phyloP scores from a whole-genome alignment of 768 basidiomycete genomes.

The Butyriboletus loyo region DNA sequence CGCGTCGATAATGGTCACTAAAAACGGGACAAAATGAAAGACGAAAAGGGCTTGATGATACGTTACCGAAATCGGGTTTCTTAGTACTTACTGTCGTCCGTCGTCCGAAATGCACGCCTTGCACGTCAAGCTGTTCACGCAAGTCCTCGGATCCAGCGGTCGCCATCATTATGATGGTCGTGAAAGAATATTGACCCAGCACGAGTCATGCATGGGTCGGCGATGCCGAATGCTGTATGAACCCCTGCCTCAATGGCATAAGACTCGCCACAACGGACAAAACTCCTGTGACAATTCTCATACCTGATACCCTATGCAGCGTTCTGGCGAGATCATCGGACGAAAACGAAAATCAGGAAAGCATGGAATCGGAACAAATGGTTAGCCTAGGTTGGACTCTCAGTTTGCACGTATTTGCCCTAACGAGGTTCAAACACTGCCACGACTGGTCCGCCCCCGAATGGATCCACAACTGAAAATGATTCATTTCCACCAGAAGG shows the following conservation, averaged over 20 bases:
- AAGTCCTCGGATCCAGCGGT: neutral
- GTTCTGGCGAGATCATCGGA: neutral
- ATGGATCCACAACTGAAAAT: neutral
- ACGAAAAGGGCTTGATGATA: neutral
- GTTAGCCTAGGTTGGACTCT: too few relatives aligned
- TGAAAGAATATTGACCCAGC: neutral
- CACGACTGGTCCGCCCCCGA: too few relatives aligned
- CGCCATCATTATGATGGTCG: neutral
- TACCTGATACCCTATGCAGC: neutral
- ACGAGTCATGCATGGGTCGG: neutral
- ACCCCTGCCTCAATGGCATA: too few relatives aligned
- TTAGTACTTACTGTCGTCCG: neutral
- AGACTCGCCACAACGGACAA: neutral
- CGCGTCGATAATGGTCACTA: neutral
- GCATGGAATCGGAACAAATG: neutral
- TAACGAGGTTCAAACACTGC: neutral
- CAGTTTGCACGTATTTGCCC: neutral
- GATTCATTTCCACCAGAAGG: neutral
- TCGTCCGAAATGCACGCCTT: neutral
- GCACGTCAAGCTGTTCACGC: too few relatives aligned
- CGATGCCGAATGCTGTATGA: neutral
- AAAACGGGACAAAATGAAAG: neutral
- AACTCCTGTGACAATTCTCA: neutral
- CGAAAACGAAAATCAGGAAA: neutral
- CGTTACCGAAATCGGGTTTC: neutral